phyloP scores from a whole-genome alignment of 495 filamentous ascomycete species.

The Lophium mytilinum region DNA sequence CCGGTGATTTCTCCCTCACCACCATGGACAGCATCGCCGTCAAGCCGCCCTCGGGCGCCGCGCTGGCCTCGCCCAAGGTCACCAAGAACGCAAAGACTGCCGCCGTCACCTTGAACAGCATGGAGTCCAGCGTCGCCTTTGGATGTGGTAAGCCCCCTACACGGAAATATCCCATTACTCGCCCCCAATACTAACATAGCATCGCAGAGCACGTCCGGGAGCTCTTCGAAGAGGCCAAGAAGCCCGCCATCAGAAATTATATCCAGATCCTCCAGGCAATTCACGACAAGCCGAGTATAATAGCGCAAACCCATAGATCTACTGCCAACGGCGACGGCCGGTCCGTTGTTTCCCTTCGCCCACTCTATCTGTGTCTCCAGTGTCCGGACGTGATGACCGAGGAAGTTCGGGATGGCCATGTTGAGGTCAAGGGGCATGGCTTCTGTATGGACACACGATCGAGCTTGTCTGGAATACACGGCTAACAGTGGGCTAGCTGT shows the following conservation, averaged over 20 bases:
- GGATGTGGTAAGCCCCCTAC: slow-evolving; percentile 25
- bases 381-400: slow-evolving; percentile 52
- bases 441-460: slow-evolving; percentile 46
- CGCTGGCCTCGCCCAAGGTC: slow-evolving; percentile 32
- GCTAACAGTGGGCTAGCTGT: slow-evolving; percentile 49
- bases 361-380: slow-evolving; percentile 57
- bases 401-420: slow-evolving; percentile 50
- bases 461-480: slow-evolving; percentile 5
- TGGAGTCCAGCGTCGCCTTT: slow-evolving; percentile 16
- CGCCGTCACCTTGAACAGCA: slow-evolving; percentile 13
- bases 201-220: slow-evolving; percentile 29
- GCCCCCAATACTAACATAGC: slow-evolving; percentile 4
- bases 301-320: slow-evolving; percentile 26
- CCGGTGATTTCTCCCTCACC: not conserved
- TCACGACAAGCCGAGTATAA: slow-evolving; percentile 21
- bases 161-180: not conserved
- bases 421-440: slow-evolving; percentile 48
- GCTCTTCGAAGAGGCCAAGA: slow-evolving; percentile 24
- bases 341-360: slow-evolving; percentile 44
- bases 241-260: slow-evolving; percentile 27
- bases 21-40: slow-evolving; percentile 28
- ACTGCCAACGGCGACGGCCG: slow-evolving; percentile 20
- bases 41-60: slow-evolving; percentile 19
- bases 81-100: slow-evolving; percentile 29
- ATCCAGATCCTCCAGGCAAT: slow-evolving; percentile 24